Conservation (phyloP, 768 basidiomycete species). For the Brasilioporus rufonigricans region DNA sequence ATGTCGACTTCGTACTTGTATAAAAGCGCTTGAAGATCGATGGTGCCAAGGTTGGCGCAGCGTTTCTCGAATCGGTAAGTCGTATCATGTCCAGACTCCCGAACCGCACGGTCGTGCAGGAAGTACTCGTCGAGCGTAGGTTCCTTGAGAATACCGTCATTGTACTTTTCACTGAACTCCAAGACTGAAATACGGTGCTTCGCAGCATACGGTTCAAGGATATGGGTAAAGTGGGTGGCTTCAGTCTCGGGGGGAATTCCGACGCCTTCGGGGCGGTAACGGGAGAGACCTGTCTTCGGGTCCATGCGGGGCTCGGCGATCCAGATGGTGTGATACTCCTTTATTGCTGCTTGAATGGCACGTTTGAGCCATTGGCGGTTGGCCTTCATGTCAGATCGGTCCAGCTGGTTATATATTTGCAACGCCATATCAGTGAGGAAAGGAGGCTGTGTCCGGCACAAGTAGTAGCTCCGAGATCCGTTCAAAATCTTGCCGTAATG, state of each 20-base stretch:
- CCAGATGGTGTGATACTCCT: conserved; percentile 99
- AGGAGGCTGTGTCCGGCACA: conserved; percentile 94
- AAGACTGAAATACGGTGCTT: conserved; percentile 91
- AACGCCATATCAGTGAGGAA: conserved; percentile 99
- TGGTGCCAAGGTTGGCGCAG: conserved; percentile 94
- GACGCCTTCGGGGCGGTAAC: conserved; percentile 89
- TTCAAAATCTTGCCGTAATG: conserved; percentile 97
- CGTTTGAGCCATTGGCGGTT: conserved; percentile 93
- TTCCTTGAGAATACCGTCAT: conserved; percentile 77
- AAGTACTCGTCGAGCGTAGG: conserved; percentile 96
- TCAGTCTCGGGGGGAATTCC: conserved; percentile 99
- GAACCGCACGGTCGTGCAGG: conserved; percentile 92
- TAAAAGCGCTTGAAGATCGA: conserved; percentile 91
- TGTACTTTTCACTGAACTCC: conserved; percentile 97
- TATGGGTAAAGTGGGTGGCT: conserved; percentile 96
- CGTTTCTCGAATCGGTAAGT: conserved; percentile 97
- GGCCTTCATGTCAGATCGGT: conserved; percentile 69
- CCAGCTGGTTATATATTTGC: conserved; percentile 96
- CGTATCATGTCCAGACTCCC: conserved; percentile 95
- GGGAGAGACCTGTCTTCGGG: conserved; percentile 89
- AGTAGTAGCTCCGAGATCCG: conserved; percentile 92
- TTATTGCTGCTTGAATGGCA: conserved; percentile 96
- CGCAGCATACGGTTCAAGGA: conserved; percentile 90
- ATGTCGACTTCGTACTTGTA: conserved; percentile 99
- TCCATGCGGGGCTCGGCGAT: conserved; percentile 93